Conservation (phyloP, 805 yeast genomes). For the Ogataea nonfermentans region DNA sequence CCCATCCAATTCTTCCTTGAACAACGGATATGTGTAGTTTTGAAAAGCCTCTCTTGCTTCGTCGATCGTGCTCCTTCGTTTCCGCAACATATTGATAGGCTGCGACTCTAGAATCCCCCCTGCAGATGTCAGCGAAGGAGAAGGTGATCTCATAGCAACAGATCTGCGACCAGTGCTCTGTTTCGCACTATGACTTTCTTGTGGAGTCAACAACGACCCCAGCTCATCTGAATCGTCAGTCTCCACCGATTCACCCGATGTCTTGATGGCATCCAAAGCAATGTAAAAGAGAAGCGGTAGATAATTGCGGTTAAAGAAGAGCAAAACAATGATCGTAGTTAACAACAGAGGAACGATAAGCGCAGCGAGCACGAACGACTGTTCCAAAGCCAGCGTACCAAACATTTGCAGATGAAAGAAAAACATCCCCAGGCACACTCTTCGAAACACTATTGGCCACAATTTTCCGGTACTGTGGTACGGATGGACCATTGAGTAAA, state of each 20-base stretch:
- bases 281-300: slow-evolving; percentile 53
- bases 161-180: slow-evolving; percentile 10
- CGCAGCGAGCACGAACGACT: slow-evolving; percentile 49
- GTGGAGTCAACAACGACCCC: slow-evolving; percentile 15
- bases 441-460: slow-evolving; percentile 61
- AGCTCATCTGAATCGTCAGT: slow-evolving; percentile 22
- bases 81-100: slow-evolving; percentile 16
- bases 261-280: slow-evolving; percentile 56
- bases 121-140: slow-evolving; percentile 10
- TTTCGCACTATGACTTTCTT: slow-evolving; percentile 3
- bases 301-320: slow-evolving; percentile 54
- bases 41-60: slow-evolving; percentile 53
- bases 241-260: slow-evolving; percentile 34
- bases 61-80: slow-evolving; percentile 52
- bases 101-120: slow-evolving; percentile 3
- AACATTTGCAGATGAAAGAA: slow-evolving; percentile 62
- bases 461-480: slow-evolving; percentile 66
- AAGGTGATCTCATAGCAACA: slow-evolving; percentile 13
- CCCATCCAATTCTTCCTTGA: slow-evolving; percentile 48
- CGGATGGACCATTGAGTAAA: slow-evolving; percentile 60
- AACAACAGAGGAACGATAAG: slow-evolving; percentile 49
- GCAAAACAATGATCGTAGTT: slow-evolving; percentile 42
- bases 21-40: slow-evolving; percentile 49
- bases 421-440: slow-evolving; percentile 53
- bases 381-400: slow-evolving; percentile 61